Evolutionary conservation across 371 early-diverging fungal species (phyloP), one percentile per base, ranked within the genome.

Genomic region (Entomophthora muscae): DNA sequence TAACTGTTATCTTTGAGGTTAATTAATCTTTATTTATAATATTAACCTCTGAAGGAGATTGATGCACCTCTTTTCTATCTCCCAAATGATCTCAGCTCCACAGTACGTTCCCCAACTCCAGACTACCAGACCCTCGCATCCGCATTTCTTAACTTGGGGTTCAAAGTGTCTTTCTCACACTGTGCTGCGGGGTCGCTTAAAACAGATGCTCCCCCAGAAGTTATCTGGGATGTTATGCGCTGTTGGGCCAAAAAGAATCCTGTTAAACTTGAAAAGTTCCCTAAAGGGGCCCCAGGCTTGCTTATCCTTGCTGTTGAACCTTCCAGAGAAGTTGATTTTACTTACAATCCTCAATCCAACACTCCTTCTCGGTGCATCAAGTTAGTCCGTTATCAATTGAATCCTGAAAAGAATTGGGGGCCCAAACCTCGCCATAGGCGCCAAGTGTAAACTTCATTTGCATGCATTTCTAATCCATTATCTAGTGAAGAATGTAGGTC

Each of bases 371-470:
- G 86, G 59, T 82, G 84, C 57, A 78, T 83, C 51, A 81, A 86
- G 68, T 77, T 95, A 12, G 92, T 92, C 17, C 81, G 98, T 52
- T 94, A 85, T 73, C 95, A 95, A 71, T 72, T 83, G 63, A 95
- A 98, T 68, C 95, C 96, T n/a, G 82, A 84, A 10, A 81, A 87
- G 64, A 80, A 88, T 71, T 98, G 98, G 98, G 98, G 97, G 0
- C 97, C 97, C 28, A 93, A 92, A 72, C 79, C 85, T 26, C 76
- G 80, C 22, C 74, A 78, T 68, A 77, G 80, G 73, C 68, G 73
- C 10, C 71, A 72, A 64, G 60, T 63, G 73, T 72, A 66, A 71
- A 17, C 42, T 42, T 5, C 42, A 42, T n/a, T n/a, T n/a, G n/a
- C n/a, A n/a, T n/a, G n/a, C n/a, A n/a, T n/a, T n/a, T n/a, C n/a